Conservation (phyloP, 139 green algal genomes). For the Klebsormidium nitens region DNA sequence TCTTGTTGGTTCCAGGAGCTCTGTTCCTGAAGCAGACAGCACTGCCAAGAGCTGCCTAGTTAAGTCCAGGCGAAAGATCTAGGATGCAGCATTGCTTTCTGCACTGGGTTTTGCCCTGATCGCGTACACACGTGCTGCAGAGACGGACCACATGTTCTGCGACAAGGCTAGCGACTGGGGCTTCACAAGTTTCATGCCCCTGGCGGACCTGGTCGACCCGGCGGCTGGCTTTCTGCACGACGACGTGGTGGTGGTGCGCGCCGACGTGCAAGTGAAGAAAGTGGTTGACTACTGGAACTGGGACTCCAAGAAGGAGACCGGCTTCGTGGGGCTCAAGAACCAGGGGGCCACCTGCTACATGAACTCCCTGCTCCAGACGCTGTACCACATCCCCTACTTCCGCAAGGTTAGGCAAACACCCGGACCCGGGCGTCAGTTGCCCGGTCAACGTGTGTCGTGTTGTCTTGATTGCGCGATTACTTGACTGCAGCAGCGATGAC, state of each 20-base stretch:
- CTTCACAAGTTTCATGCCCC: slow-evolving; percentile 72
- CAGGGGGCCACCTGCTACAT: slow-evolving; percentile 99
- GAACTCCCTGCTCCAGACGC: slow-evolving; percentile 96
- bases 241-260: slow-evolving; percentile 56
- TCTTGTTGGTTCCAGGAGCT: neutral
- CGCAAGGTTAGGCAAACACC: slow-evolving; percentile 43
- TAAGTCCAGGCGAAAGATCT: no score
- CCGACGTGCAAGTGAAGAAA: slow-evolving; percentile 33
- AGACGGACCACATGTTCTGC: slow-evolving; percentile 65
- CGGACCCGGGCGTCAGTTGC: no score
- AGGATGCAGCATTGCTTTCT: no score
- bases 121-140: slow-evolving; percentile 4
- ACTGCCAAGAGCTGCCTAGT: neutral
- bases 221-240: slow-evolving; percentile 60
- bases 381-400: slow-evolving; percentile 91
- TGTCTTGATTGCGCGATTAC: no score
- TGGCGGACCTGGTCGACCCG: slow-evolving; percentile 57
- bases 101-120: neutral
- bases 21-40: neutral
- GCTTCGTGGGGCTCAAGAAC: slow-evolving; percentile 95
- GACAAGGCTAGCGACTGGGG: slow-evolving; percentile 71
- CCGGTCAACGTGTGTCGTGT: no score
- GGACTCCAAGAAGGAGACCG: slow-evolving; percentile 82
- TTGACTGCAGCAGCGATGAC: no score
- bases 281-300: slow-evolving; percentile 43